Conservation (phyloP, 345 rosid species). For the Linum lewisii region DNA sequence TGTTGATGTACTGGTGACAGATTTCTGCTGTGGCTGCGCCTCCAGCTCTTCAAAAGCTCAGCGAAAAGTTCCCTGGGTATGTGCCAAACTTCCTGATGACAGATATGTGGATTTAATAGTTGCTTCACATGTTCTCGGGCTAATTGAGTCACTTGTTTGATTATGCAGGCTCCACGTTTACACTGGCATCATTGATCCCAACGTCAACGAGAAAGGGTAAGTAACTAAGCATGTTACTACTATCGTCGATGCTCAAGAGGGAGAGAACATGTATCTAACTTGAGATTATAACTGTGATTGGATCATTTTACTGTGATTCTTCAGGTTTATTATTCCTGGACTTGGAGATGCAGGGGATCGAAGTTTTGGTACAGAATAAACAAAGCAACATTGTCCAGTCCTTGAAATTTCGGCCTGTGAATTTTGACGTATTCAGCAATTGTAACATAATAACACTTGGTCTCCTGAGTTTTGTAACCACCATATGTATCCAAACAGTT, state of each 20-base stretch:
- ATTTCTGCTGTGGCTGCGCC: conserved; percentile 90
- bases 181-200: conserved; percentile 82
- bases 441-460: not conserved
- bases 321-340: conserved; percentile 88
- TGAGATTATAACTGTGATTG: not conserved
- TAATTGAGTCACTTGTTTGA: conserved; percentile 7
- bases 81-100: not conserved
- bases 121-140: not conserved
- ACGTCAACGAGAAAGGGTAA: conserved; percentile 76
- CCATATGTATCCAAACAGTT: no score
- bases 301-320: not conserved
- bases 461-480: no score
- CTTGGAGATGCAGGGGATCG: conserved; percentile 99
- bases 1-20: conserved; percentile 26
- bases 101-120: not conserved
- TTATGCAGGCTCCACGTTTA: conserved; percentile 78
- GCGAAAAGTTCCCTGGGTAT: conserved; percentile 92
- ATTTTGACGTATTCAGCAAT: not conserved
- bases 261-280: not conserved
- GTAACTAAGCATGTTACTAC: conserved; percentile 1
- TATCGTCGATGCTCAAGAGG: not conserved
- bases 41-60: conserved; percentile 87
- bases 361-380: conserved; percentile 54
- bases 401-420: conserved; percentile 13
- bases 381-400: conserved; percentile 12